A percentile compares a stretch with the other conserved stretches of the same genome.
Conservation (phyloP, 306 rosid genomes). For the Oemleria cerasiformis region DNA sequence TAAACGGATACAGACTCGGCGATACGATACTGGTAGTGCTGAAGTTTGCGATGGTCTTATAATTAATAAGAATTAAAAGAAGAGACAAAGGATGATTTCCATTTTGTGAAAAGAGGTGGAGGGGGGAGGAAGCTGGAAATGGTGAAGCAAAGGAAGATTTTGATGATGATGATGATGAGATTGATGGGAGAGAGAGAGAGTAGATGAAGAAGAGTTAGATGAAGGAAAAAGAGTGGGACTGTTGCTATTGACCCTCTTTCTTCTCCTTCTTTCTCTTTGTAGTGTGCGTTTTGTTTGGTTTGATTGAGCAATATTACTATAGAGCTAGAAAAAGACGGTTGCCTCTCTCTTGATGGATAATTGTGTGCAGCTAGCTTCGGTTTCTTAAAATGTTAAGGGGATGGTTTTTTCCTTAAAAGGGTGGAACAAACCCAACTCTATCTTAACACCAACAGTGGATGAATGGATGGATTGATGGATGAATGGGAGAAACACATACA, state of each 20-base stretch:
- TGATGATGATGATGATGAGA: constrained; percentile 45
- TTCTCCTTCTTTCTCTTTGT: constrained; percentile 6
- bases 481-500: too few relatives aligned
- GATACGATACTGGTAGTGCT: too few relatives aligned
- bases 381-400: constrained; percentile 35
- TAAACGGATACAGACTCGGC: too few relatives aligned
- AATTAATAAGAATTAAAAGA: neutral
- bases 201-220: too few relatives aligned
- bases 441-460: neutral
- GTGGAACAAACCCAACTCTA: constrained; percentile 38
- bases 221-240: constrained; percentile 11
- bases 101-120: constrained; percentile 19
- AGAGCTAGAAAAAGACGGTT: constrained; percentile 22
- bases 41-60: neutral
- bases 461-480: neutral
- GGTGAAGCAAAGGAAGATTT: constrained; percentile 38
- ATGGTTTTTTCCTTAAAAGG: constrained; percentile 46
- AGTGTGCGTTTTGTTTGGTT: constrained; percentile 22
- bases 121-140: constrained; percentile 32
- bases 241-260: constrained; percentile 36
- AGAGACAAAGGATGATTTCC: constrained; percentile 32
- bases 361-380: constrained; percentile 36
- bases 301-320: constrained; percentile 39
- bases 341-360: constrained; percentile 13
- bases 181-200: constrained; percentile 38